phyloP scores from a whole-genome alignment of 2,329 filamentous ascomycete genomes.

The Keithomyces neogunnii region DNA sequence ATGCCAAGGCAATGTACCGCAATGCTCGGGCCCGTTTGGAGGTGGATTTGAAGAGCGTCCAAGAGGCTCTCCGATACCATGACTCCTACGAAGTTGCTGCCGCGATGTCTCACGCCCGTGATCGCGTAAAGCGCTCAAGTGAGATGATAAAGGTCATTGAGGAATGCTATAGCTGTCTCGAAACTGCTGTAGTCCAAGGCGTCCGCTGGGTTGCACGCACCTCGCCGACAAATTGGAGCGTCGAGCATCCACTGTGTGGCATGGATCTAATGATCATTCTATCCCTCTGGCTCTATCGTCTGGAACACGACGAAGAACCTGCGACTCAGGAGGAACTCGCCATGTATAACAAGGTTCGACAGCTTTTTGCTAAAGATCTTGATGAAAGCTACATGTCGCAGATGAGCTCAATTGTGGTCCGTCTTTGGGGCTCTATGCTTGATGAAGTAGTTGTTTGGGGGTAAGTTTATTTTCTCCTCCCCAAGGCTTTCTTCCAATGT shows the following conservation, averaged over 20 bases:
- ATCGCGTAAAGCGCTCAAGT: slow-evolving; percentile 86
- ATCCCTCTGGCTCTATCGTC: slow-evolving; percentile 94
- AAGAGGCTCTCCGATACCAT: slow-evolving; percentile 94
- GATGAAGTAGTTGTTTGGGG: slow-evolving; percentile 99
- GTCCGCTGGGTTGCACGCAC: slow-evolving; percentile 98
- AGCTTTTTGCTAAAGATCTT: slow-evolving; percentile 83
- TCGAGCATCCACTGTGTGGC: slow-evolving; percentile 93
- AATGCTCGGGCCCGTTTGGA: slow-evolving; percentile 88
- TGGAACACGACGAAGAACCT: slow-evolving; percentile 96
- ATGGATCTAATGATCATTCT: slow-evolving; percentile 97
- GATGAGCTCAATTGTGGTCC: slow-evolving; percentile 89
- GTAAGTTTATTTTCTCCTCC: slow-evolving; percentile 50
- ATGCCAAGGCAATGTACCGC: slow-evolving; percentile 93
- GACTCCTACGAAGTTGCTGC: slow-evolving; percentile 95
- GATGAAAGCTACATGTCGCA: slow-evolving; percentile 74
- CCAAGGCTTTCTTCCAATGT: neutral
- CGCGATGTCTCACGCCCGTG: slow-evolving; percentile 89
- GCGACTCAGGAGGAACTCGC: slow-evolving; percentile 73
- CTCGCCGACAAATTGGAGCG: slow-evolving; percentile 97
- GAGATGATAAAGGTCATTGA: slow-evolving; percentile 99
- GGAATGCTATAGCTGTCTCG: slow-evolving; percentile 95
- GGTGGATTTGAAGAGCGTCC: slow-evolving; percentile 90
- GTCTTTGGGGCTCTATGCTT: slow-evolving; percentile 95
- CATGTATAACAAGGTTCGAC: slow-evolving; percentile 90
- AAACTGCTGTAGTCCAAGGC: slow-evolving; percentile 87